Evolutionary conservation across 2,329 filamentous ascomycete genomes (phyloP), one percentile per base, ranked within the genome.

Genomic region (Botrytis pseudocinerea): DNA sequence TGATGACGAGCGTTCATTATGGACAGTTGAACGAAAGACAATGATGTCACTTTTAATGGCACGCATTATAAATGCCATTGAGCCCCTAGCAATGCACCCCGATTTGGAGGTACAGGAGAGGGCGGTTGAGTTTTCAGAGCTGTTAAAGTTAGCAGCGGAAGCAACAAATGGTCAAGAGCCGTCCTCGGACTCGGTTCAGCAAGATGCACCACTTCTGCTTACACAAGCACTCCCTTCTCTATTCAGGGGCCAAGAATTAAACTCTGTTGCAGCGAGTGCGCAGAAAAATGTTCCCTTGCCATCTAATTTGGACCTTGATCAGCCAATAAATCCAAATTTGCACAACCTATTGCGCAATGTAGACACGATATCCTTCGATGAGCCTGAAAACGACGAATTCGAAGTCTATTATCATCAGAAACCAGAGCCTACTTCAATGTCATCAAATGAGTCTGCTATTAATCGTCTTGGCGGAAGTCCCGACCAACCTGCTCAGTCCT

Each of bases 91-190:
- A 0, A 86, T 91, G 59, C 94, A 98, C 81, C 95, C 95, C 0
- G 93, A 91, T 78, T 86, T 99, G 1, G 96, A 99, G 80, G 94
- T 99, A 5, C 96, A 99, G 82, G 96, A 98, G 82, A 90, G 96
- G 73, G 92, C 95, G 4, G 95, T 98, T 1, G 95, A 98, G 80
- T 97, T 97, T 78, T 87, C 94, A 0, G 96, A 99, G 80, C 86
- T 98, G 20, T 89, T 98, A 79, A 94, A 94, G 73, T 86, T 99
- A 62, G 94, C 93, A 2, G 90, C 91, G 1, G 96, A 99, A 83
- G 94, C 95, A 22, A 89, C 89, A 4, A 87, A 90, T 14, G 90
- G 87, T 1, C 92, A 95, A 75, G 86, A 88, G 18, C 84, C 88
- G 22, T 87, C 87, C 1, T 87, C 85, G 0, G 86, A 87, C 46